Conservation (phyloP, 345 rosid species). For the Anacardium occidentale region DNA sequence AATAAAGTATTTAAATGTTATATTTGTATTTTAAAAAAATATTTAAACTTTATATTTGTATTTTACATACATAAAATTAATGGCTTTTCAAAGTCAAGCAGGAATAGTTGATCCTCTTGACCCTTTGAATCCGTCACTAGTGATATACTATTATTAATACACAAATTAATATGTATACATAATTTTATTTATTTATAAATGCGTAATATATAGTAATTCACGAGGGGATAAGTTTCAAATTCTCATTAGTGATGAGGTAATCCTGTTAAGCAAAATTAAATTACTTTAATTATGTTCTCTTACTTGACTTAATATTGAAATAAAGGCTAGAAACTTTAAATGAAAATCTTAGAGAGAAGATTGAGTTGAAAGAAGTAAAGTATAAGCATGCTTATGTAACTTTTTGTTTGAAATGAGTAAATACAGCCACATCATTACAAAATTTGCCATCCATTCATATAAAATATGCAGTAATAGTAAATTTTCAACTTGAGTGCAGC, state of each 20-base stretch:
- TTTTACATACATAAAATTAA: no score
- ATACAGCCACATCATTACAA: not conserved
- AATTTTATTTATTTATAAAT: no score
- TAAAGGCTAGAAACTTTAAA: not conserved
- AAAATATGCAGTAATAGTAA: not conserved
- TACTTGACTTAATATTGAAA: not conserved
- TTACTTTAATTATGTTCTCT: not conserved
- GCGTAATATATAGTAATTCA: no score
- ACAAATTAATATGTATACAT: not conserved
- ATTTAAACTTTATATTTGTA: no score
- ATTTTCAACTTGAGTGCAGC: constrained; percentile 19
- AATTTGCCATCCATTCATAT: not conserved
- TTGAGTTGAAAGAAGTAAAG: not conserved
- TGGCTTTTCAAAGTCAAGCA: no score
- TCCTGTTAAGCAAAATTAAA: not conserved
- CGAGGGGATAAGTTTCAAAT: not conserved
- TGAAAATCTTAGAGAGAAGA: not conserved
- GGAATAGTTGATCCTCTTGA: no score
- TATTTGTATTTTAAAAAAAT: no score
- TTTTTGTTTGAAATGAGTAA: constrained; percentile 6
- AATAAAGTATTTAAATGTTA: no score
- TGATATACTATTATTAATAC: no score
- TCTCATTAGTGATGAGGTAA: not conserved
- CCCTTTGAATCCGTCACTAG: no score
- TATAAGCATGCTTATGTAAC: not conserved